Conservation (phyloP, 257 asterid species). For the Mitragyna speciosa region DNA sequence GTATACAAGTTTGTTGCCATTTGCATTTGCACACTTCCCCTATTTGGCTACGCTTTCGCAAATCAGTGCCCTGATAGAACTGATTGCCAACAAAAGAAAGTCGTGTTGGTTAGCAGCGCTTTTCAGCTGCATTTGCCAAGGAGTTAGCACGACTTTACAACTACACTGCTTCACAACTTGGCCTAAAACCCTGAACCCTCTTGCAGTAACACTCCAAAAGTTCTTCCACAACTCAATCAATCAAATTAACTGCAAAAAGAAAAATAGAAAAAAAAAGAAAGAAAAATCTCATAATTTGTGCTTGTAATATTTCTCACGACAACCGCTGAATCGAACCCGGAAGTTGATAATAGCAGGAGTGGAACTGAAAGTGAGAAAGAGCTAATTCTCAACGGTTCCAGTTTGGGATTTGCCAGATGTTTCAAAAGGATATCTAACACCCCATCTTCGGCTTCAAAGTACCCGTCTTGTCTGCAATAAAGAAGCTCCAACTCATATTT, state of each 20-base stretch:
- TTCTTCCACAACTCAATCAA: not conserved
- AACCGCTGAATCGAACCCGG: not conserved
- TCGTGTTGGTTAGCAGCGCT: too few species aligned
- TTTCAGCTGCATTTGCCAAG: too few species aligned
- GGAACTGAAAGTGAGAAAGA: slow-evolving; percentile 8
- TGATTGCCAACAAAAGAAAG: too few species aligned
- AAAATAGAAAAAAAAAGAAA: not conserved
- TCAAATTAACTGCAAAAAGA: not conserved
- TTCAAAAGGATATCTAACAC: slow-evolving; percentile 62
- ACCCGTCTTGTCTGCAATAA: slow-evolving; percentile 65
- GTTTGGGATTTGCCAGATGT: slow-evolving; percentile 93
- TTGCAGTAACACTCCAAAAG: not conserved
- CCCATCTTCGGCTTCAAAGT: slow-evolving; percentile 65
- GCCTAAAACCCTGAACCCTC: not conserved
- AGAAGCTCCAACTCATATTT: slow-evolving; percentile 82
- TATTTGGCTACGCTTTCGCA: too few species aligned
- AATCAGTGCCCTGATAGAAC: too few species aligned
- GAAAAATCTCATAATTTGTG: not conserved
- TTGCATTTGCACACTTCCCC: too few species aligned
- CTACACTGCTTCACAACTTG: too few species aligned
- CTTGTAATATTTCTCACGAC: not conserved
- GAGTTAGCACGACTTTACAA: too few species aligned
- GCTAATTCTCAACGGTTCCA: slow-evolving; percentile 38
- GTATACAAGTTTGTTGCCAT: too few species aligned
- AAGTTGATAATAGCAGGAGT: not conserved